Percentiles rank a stretch among this genome's conserved stretches.
Evolutionary conservation across 2,329 filamentous ascomycete species (phyloP).

Genomic region (Botrytis porri): DNA sequence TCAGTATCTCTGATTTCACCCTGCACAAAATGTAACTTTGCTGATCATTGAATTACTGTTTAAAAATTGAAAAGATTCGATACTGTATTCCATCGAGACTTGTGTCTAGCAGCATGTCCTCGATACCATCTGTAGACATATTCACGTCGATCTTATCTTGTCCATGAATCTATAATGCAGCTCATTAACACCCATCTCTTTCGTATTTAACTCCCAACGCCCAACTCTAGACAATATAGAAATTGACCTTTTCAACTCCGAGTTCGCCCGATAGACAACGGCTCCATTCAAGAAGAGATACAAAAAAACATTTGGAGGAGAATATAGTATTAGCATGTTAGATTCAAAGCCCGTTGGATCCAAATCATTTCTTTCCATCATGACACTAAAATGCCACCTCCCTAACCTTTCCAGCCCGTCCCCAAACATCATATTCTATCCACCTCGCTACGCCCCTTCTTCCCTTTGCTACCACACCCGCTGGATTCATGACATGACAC

Average conservation of each 20-base stretch:
- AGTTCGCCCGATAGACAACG: not conserved
- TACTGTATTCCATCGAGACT: not conserved
- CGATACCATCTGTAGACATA: not conserved
- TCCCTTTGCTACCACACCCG: slow-evolving; percentile 67
- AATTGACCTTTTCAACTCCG: not conserved
- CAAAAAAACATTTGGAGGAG: not conserved
- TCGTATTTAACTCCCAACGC: not conserved
- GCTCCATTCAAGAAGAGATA: not conserved
- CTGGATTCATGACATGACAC: slow-evolving; percentile 93
- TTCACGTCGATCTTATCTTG: not conserved
- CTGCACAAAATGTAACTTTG: not conserved
- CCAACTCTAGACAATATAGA: not conserved
- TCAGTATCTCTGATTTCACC: not conserved
- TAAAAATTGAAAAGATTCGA: not conserved
- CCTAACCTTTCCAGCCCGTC: slow-evolving; percentile 34
- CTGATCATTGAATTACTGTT: not conserved
- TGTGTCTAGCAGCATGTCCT: not conserved
- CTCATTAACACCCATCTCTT: not conserved
- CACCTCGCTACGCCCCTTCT: slow-evolving; percentile 70
- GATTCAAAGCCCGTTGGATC: not conserved
- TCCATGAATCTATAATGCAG: not conserved
- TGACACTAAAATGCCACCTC: slow-evolving; percentile 34
- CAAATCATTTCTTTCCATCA: not conserved
- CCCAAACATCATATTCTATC: slow-evolving; percentile 75
- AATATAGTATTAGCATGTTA: not conserved